These are phyloP conservation scores for Zygosaccharomyces lentus DNA, from an alignment of 805 yeast species.

Conservation along the genomic window DNA sequence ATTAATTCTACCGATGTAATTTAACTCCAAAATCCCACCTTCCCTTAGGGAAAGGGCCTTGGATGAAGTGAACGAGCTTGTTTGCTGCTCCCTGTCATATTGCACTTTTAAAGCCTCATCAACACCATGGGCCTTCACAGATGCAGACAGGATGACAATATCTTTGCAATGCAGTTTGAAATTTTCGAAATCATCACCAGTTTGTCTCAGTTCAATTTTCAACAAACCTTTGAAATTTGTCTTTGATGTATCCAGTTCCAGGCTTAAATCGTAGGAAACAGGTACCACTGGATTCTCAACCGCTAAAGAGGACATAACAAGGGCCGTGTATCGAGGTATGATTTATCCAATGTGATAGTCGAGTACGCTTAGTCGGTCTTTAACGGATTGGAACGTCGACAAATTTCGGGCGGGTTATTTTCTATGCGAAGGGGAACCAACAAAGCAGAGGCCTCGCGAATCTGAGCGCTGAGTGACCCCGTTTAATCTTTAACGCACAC, in stretches of 20 bases:
- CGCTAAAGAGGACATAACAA: background rate
- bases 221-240: conserved; percentile 43
- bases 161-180: conserved; percentile 32
- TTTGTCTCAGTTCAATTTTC: conserved; percentile 9
- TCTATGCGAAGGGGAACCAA: background rate
- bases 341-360: background rate
- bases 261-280: conserved; percentile 35
- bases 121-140: conserved; percentile 31
- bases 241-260: conserved; percentile 42
- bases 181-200: background rate
- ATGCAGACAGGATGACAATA: conserved; percentile 38
- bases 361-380: background rate
- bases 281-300: conserved; percentile 30
- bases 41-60: background rate
- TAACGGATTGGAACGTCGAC: background rate
- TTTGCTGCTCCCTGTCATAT: conserved; percentile 17
- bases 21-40: conserved; percentile 24
- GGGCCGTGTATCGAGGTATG: background rate
- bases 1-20: conserved; percentile 45
- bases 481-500: no score
- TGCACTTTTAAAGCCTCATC: conserved; percentile 27
- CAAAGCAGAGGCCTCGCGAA: background rate
- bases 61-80: conserved; percentile 10
- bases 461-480: no score
- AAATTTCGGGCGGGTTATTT: background rate